Evolutionary conservation across 805 yeast genomes (phyloP).

Genomic region (Candida hungchunana): DNA sequence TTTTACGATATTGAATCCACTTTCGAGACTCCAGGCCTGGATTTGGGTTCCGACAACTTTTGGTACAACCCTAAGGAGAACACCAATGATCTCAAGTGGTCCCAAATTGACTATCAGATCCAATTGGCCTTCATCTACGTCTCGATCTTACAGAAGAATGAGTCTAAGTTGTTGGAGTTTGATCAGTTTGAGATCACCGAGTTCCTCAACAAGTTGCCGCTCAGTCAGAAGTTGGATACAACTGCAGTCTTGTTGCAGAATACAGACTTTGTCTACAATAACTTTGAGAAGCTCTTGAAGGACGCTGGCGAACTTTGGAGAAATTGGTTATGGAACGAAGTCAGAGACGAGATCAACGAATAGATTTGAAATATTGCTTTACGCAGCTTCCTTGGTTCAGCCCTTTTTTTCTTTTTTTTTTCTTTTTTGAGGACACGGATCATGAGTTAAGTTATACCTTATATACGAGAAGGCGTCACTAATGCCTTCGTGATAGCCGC

Average conservation of each 20-base stretch:
- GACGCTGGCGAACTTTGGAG: constrained; percentile 91
- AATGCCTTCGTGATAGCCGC: too few species aligned
- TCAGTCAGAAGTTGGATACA: constrained; percentile 5
- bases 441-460: too few species aligned
- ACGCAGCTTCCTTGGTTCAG: too few species aligned
- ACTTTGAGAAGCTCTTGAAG: constrained; percentile 65
- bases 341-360: constrained; percentile 37
- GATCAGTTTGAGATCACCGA: constrained; percentile 89
- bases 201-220: constrained; percentile 51
- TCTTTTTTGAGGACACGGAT: too few species aligned
- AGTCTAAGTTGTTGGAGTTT: constrained; percentile 72
- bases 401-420: too few species aligned
- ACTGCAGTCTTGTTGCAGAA: constrained; percentile 27
- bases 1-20: constrained; percentile 14
- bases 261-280: constrained; percentile 41
- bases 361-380: too few species aligned
- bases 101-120: constrained; percentile 67
- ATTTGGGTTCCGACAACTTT: constrained; percentile 14
- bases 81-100: constrained; percentile 40
- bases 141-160: constrained; percentile 77
- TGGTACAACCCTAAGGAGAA: constrained; percentile 22
- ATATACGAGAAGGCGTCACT: too few species aligned
- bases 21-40: constrained; percentile 3
- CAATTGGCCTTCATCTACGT: constrained; percentile 72
- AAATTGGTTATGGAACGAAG: constrained; percentile 67